Evolutionary conservation across 208 protist genomes (phyloP), one percentile per base, ranked within the genome.

Genomic region (Wallacemonas rigidus): DNA sequence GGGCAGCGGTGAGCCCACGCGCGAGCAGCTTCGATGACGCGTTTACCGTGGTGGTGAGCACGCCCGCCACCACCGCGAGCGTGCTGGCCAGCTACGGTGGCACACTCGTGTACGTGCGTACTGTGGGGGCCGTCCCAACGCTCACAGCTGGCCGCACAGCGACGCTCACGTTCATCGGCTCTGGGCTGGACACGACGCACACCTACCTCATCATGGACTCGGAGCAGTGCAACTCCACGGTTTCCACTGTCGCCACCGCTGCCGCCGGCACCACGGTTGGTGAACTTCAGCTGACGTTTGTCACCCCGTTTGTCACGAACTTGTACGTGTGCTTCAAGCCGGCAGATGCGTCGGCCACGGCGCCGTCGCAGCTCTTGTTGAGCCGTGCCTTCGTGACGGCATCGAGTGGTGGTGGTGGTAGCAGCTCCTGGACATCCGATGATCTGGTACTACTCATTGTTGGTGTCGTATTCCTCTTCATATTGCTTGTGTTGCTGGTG

Each of bases 301-400:
- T 63, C 15, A 73, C 80, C n/a, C 76, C 75, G 48, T 62, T 55
- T 14, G 50, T 62, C 12, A 72, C 43, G n/a, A 69, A 55, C 67
- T 86, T 90, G 40, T 77, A 76, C 61, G 12, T 95, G n/a, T 95
- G 87, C 79, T 90, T 91, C 77, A 82, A 78, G n/a, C 84, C 88
- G 2, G 71, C 55, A 5, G 88, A 95, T 67, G 60, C 60, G 1
- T 79, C 75, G 9, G 65, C 53, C 39, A 71, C 54, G 39, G 44
- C 54, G n/a, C 80, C 60, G 4, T 5, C 82, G 57, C 78, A 82
- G 71, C 53, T 77, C 11, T 81, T 94, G 36, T 15, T 79, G 0
- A 77, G 67, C 26, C 71, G 73, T 50, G 63, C 55, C 53, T 54
- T 83, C 44, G 60, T 73, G 50, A 45, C 64, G 4, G 44, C 36